Conservation (phyloP, 306 rosid genomes). For the Gynostemma pentaphyllum region DNA sequence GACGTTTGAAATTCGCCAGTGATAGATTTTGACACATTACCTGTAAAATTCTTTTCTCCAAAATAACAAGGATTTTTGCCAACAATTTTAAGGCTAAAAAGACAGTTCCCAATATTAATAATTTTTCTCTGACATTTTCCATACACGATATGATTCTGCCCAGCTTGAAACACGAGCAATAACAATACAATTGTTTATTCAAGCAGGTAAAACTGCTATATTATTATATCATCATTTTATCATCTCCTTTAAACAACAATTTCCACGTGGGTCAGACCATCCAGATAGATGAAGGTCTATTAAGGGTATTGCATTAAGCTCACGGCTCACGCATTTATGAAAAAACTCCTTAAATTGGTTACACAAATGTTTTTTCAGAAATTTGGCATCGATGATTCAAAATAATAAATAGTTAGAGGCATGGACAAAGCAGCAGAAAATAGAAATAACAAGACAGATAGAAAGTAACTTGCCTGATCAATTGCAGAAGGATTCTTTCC, state of each 20-base stretch:
- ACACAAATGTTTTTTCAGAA: neutral
- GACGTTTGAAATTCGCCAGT: neutral
- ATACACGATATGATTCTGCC: neutral
- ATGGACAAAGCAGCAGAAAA: neutral
- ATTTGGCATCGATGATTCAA: neutral
- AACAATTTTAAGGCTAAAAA: neutral
- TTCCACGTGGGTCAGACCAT: neutral
- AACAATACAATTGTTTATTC: neutral
- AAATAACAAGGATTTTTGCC: neutral
- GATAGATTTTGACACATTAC: neutral
- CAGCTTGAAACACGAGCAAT: neutral
- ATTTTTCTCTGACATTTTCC: neutral
- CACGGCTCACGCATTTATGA: neutral
- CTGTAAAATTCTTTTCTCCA: neutral
- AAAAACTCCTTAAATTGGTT: neutral
- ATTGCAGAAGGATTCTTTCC: constrained; percentile 79
- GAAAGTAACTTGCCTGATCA: constrained; percentile 56
- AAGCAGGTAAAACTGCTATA: neutral
- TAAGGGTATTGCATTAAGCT: neutral
- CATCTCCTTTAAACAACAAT: too few relatives aligned
- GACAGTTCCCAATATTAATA: neutral
- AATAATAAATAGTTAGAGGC: neutral
- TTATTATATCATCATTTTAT: too few relatives aligned
- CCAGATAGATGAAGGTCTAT: neutral
- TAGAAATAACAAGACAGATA: constrained; percentile 2